phyloP scores from a whole-genome alignment of 1,139 yeast species.

The Suhomyces wounanorum region DNA sequence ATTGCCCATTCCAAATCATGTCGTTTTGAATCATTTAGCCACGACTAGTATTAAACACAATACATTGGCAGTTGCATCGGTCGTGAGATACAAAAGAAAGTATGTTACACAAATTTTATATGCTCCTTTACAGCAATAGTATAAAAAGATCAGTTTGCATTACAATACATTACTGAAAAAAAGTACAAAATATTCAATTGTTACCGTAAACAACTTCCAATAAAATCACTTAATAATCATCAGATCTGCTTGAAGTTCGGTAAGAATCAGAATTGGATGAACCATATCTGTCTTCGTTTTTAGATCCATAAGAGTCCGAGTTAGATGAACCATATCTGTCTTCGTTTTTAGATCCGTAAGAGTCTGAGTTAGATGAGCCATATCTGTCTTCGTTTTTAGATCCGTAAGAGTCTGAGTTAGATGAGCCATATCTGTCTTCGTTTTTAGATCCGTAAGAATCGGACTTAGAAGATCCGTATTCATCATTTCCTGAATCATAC shows the following conservation, averaged over 20 bases:
- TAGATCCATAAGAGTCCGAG: no score
- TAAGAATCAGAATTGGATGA: no score
- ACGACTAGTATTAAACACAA: slow-evolving; percentile 52
- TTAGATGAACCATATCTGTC: no score
- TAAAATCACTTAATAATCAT: slow-evolving; percentile 3
- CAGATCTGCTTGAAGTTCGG: slow-evolving; percentile 5
- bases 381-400: slow-evolving; percentile 16
- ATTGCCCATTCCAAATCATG: slow-evolving; percentile 52
- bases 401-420: no score
- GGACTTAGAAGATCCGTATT: no score
- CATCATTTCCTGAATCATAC: slow-evolving; percentile 2
- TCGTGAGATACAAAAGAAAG: slow-evolving; percentile 49
- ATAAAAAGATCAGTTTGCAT: neutral
- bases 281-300: no score
- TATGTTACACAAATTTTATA: slow-evolving; percentile 52
- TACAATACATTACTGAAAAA: neutral
- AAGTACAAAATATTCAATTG: neutral
- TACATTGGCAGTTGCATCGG: slow-evolving; percentile 51
- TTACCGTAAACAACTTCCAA: neutral
- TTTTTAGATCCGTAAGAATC: neutral
- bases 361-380: slow-evolving; percentile 17
- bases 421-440: no score
- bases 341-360: slow-evolving; percentile 14
- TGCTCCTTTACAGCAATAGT: slow-evolving; percentile 45
- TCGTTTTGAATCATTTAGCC: slow-evolving; percentile 50